phyloP scores from a whole-genome alignment of 768 basidiomycete species.

The Tubosaeta sp. region DNA sequence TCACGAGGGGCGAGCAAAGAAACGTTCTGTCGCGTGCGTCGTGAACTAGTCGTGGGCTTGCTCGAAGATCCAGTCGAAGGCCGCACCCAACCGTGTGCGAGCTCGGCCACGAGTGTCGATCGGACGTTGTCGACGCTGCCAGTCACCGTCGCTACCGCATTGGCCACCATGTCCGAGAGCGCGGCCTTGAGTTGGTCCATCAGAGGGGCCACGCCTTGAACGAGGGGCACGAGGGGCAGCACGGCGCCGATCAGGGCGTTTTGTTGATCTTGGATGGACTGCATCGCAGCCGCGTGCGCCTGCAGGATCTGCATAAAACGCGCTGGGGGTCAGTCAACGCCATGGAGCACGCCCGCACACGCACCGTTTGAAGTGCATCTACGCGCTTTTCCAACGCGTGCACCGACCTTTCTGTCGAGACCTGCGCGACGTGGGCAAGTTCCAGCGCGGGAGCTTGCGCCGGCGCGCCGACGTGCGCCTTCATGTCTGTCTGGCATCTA shows the following conservation, averaged over 20 bases:
- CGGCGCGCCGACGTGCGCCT: constrained; percentile 53
- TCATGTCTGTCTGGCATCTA: constrained; percentile 57
- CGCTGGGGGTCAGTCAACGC: constrained; percentile 10
- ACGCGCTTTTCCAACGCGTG: constrained; percentile 51
- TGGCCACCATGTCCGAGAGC: constrained; percentile 16
- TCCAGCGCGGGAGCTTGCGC: constrained; percentile 47
- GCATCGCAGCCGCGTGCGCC: constrained; percentile 51
- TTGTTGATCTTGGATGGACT: constrained; percentile 45
- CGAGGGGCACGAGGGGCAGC: constrained; percentile 54
- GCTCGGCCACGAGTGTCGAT: constrained; percentile 8
- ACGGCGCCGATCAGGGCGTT: constrained; percentile 40
- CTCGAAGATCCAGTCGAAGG: constrained; percentile 6
- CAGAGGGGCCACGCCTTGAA: constrained; percentile 57
- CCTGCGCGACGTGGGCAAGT: constrained; percentile 38
- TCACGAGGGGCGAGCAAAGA: background rate
- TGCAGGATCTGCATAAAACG: constrained; percentile 42
- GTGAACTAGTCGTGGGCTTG: background rate
- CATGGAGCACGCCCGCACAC: background rate
- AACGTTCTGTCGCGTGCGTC: constrained; percentile 1
- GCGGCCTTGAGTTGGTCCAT: constrained; percentile 32
- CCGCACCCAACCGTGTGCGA: background rate
- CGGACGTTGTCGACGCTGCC: constrained; percentile 11
- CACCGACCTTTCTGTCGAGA: constrained; percentile 36
- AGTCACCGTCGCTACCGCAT: constrained; percentile 16
- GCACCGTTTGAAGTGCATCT: constrained; percentile 52